Percentiles rank a stretch among this genome's conserved stretches.
Evolutionary conservation across 2,329 filamentous ascomycete genomes (phyloP).

Genomic region (Xylaria sp.): DNA sequence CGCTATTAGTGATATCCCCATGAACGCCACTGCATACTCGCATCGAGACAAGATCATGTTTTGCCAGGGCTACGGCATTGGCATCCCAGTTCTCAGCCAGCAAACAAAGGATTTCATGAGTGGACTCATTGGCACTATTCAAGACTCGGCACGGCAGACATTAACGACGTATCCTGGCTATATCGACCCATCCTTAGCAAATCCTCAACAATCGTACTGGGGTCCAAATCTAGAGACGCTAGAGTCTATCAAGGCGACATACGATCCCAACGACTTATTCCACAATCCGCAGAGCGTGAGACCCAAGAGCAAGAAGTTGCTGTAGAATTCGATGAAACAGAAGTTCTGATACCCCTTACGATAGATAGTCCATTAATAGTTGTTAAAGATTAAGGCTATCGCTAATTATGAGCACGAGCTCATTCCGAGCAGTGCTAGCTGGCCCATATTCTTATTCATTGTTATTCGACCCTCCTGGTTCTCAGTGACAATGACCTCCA

Average conservation of each 20-base stretch:
- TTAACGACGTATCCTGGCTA: conserved; percentile 67
- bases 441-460: background rate
- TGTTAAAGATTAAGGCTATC: background rate
- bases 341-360: conserved; percentile 5
- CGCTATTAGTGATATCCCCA: conserved; percentile 60
- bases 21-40: conserved; percentile 63
- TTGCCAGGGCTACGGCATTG: conserved; percentile 66
- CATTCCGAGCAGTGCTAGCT: background rate
- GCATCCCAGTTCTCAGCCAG: conserved; percentile 51
- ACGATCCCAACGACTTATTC: conserved; percentile 61
- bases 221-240: conserved; percentile 55
- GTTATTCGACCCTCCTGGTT: background rate
- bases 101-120: conserved; percentile 57
- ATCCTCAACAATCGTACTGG: conserved; percentile 61
- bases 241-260: conserved; percentile 54
- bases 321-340: background rate
- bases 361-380: background rate
- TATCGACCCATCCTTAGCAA: conserved; percentile 58
- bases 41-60: conserved; percentile 70
- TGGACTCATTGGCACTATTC: conserved; percentile 55
- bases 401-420: background rate
- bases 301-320: conserved; percentile 14
- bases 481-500: background rate
- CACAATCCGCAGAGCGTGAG: conserved; percentile 64
- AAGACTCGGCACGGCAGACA: conserved; percentile 44